phyloP scores from a whole-genome alignment of 257 asterid genomes.

The Fraxinus anomala region DNA sequence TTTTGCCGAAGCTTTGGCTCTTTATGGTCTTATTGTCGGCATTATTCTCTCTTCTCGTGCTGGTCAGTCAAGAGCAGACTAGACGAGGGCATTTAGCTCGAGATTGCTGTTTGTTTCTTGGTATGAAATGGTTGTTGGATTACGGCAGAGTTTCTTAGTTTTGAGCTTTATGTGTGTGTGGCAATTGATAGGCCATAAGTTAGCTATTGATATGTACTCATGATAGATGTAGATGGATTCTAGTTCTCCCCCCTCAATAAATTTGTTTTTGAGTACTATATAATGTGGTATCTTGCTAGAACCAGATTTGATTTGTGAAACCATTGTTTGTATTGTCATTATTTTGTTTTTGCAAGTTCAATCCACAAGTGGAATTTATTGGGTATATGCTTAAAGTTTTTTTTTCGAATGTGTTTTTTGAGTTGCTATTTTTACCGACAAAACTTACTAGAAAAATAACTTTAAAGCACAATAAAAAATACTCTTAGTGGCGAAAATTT shows the following conservation, averaged over 20 bases:
- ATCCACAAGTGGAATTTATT: neutral
- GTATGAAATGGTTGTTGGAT: neutral
- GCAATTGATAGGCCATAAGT: constrained; percentile 29
- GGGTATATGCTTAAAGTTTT: too few relatives aligned
- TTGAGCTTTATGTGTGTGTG: constrained; percentile 10
- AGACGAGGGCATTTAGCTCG: constrained; percentile 18
- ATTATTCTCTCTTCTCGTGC: constrained; percentile 75
- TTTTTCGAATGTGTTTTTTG: too few relatives aligned
- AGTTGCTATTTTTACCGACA: too few relatives aligned
- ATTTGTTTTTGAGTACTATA: constrained; percentile 15
- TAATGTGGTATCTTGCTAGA: constrained; percentile 18
- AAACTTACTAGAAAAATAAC: too few relatives aligned
- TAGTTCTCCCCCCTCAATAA: constrained; percentile 31
- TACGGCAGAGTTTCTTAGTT: too few relatives aligned
- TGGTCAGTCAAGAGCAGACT: constrained; percentile 66
- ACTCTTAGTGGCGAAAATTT: too few relatives aligned
- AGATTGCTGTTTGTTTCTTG: too few relatives aligned
- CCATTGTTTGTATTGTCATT: neutral
- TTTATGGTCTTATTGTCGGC: constrained; percentile 80
- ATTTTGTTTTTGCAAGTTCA: neutral
- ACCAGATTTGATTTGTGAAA: constrained; percentile 14
- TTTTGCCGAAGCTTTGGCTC: constrained; percentile 80
- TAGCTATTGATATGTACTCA: constrained; percentile 28
- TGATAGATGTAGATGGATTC: constrained; percentile 37
- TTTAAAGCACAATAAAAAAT: too few relatives aligned